phyloP scores from a whole-genome alignment of 2,329 filamentous ascomycete genomes.

The Akanthomyces dipterigenus region DNA sequence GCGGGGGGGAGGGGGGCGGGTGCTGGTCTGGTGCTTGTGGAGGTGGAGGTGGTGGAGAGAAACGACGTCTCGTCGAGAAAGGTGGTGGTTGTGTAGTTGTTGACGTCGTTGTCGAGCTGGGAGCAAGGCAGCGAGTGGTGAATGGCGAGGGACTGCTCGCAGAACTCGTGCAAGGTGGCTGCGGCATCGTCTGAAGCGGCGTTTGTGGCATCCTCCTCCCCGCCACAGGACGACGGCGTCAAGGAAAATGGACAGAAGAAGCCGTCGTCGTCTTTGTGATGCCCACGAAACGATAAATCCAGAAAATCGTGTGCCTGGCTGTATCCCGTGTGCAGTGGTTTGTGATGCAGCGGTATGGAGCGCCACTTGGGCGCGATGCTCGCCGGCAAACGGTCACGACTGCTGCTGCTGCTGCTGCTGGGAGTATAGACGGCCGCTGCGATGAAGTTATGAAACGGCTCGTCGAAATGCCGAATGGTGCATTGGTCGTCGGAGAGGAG shows the following conservation, averaged over 20 bases:
- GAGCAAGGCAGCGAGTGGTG: constrained; percentile 62
- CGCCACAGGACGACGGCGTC: background rate
- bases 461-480: constrained; percentile 17
- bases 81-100: constrained; percentile 21
- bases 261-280: constrained; percentile 23
- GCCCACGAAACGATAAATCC: constrained; percentile 20
- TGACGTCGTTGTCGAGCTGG: constrained; percentile 35
- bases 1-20: too few relatives aligned
- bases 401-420: background rate
- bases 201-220: background rate
- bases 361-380: constrained; percentile 41
- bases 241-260: constrained; percentile 40
- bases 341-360: constrained; percentile 41
- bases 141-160: constrained; percentile 68
- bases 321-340: constrained; percentile 44
- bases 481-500: constrained; percentile 46
- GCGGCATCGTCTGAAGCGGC: constrained; percentile 30
- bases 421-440: too few relatives aligned
- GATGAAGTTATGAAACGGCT: background rate
- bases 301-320: constrained; percentile 40
- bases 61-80: constrained; percentile 33
- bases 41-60: constrained; percentile 19
- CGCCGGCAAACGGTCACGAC: constrained; percentile 25
- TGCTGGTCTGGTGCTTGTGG: constrained; percentile 15
- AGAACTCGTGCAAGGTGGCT: constrained; percentile 55